Conservation (phyloP, 2,329 filamentous ascomycete genomes). For the Ophiocordyceps camponoti-leonardi region DNA sequence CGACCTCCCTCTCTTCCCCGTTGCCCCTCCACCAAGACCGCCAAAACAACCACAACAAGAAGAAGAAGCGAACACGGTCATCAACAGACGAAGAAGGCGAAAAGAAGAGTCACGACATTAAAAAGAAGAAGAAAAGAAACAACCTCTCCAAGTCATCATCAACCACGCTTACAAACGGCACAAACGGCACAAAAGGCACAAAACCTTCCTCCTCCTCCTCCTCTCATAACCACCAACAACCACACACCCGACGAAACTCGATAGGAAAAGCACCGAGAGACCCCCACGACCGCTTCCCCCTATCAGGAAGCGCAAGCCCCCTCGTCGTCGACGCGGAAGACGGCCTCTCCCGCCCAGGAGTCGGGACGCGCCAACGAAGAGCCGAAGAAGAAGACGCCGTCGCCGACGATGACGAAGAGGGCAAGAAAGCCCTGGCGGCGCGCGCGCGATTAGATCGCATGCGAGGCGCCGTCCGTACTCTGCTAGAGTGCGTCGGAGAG, state of each 20-base stretch:
- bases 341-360: slow-evolving; percentile 20
- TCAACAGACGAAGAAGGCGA: neutral
- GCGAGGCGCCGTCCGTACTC: slow-evolving; percentile 43
- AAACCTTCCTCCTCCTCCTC: neutral
- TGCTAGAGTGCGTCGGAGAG: slow-evolving; percentile 53
- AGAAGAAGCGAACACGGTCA: neutral
- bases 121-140: neutral
- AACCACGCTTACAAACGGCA: neutral
- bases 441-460: slow-evolving; percentile 38
- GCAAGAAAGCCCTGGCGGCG: slow-evolving; percentile 12
- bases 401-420: too few relatives aligned
- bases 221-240: neutral
- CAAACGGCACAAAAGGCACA: neutral
- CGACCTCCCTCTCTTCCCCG: too few relatives aligned
- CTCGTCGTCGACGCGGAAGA: slow-evolving; percentile 35
- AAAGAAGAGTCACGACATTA: too few relatives aligned
- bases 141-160: neutral
- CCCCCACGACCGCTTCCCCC: neutral
- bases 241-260: neutral
- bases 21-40: neutral
- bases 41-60: too few relatives aligned
- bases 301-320: slow-evolving; percentile 13
- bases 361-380: slow-evolving; percentile 45
- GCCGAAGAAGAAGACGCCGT: slow-evolving; percentile 25
- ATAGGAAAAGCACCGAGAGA: neutral